Conservation (phyloP, 2,329 filamentous ascomycete genomes). For the Beauveria varroae region DNA sequence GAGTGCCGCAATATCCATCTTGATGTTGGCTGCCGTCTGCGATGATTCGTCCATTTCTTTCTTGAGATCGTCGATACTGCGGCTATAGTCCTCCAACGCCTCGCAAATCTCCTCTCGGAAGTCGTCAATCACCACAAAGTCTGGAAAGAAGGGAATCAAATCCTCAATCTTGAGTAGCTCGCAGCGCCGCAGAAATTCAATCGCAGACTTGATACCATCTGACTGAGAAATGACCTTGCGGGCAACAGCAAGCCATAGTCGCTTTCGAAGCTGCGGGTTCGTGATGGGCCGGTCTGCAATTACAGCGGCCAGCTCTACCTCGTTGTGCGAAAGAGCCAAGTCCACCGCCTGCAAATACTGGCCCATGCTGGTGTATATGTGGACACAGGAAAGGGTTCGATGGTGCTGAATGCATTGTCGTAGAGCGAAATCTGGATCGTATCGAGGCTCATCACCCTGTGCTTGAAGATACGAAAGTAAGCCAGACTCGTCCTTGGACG, state of each 20-base stretch:
- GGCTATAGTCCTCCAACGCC: slow-evolving; percentile 86
- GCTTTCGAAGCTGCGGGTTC: slow-evolving; percentile 75
- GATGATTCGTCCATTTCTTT: slow-evolving; percentile 95
- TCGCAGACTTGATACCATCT: slow-evolving; percentile 83
- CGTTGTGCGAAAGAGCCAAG: slow-evolving; percentile 79
- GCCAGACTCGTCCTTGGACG: slow-evolving; percentile 74
- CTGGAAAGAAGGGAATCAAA: slow-evolving; percentile 94
- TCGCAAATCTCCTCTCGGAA: slow-evolving; percentile 98
- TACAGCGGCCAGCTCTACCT: slow-evolving; percentile 80
- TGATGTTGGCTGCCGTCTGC: slow-evolving; percentile 83
- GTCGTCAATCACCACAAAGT: slow-evolving; percentile 97
- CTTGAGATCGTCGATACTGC: slow-evolving; percentile 80
- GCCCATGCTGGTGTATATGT: slow-evolving; percentile 95
- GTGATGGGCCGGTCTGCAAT: slow-evolving; percentile 82
- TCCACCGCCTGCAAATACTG: slow-evolving; percentile 92
- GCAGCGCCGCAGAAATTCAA: slow-evolving; percentile 87
- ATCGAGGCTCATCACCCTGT: slow-evolving; percentile 78
- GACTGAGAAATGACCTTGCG: slow-evolving; percentile 86
- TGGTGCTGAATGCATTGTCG: slow-evolving; percentile 92
- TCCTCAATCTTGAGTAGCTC: slow-evolving; percentile 93
- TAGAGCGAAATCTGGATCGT: slow-evolving; percentile 93
- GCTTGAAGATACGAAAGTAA: slow-evolving; percentile 84
- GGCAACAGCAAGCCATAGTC: slow-evolving; percentile 90
- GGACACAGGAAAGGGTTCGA: slow-evolving; percentile 86
- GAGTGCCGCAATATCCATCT: slow-evolving; percentile 76